phyloP scores from a whole-genome alignment of 228 moss, liverwort and hornwort species.

The Sphagnum magellanicum region DNA sequence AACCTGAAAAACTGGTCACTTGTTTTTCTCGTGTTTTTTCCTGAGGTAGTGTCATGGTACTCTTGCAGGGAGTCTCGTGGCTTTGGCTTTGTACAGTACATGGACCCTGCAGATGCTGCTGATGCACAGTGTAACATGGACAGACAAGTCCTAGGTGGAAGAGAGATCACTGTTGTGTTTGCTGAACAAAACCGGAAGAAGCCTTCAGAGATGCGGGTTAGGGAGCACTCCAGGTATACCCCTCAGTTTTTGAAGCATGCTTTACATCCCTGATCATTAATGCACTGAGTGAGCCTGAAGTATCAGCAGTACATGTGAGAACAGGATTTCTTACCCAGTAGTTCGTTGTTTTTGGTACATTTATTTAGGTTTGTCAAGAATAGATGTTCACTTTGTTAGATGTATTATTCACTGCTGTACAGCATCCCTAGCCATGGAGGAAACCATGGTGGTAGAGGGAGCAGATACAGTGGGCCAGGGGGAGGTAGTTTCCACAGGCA shows the following conservation, averaged over 20 bases:
- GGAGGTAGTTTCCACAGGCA: constrained; percentile 33
- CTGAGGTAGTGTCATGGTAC: too few relatives aligned
- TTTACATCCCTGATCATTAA: neutral
- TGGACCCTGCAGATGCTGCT: constrained; percentile 88
- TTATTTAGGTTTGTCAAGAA: too few relatives aligned
- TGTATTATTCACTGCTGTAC: neutral
- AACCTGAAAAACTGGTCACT: too few relatives aligned
- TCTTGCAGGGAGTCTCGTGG: constrained; percentile 69
- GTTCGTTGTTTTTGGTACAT: neutral
- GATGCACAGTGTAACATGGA: constrained; percentile 98
- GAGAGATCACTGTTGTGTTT: constrained; percentile 93
- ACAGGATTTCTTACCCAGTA: neutral
- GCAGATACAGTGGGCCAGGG: constrained; percentile 29
- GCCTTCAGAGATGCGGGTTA: constrained; percentile 91
- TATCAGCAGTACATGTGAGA: neutral
- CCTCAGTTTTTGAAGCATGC: neutral
- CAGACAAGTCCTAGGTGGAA: constrained; percentile 81
- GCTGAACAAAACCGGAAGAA: constrained; percentile 96
- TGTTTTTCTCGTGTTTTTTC: too few relatives aligned
- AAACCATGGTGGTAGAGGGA: constrained; percentile 12
- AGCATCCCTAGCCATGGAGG: constrained; percentile 18
- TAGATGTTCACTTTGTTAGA: too few relatives aligned
- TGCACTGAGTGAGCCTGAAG: neutral
- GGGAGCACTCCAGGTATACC: constrained; percentile 65
- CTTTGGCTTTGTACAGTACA: constrained; percentile 77